Conservation (phyloP, 2,329 filamentous ascomycete genomes). For the Cercospora beticola region DNA sequence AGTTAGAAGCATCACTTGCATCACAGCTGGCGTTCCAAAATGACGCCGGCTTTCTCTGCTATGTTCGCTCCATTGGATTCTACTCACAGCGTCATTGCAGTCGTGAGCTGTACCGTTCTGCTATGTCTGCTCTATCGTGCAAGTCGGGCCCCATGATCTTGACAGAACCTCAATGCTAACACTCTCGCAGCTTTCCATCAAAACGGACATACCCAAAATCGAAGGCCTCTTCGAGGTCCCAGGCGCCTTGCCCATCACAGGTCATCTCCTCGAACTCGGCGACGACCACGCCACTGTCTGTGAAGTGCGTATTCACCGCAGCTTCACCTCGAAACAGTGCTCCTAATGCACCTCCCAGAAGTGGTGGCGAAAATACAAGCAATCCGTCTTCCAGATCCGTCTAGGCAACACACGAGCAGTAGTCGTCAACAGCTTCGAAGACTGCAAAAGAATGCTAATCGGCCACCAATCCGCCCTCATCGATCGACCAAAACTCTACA, state of each 20-base stretch:
- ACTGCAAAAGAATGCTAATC: conserved; percentile 53
- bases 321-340: background rate
- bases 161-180: background rate
- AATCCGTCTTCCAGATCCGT: conserved; percentile 54
- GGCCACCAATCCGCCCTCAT: conserved; percentile 53
- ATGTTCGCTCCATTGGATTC: background rate
- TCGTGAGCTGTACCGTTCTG: background rate
- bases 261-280: conserved; percentile 53
- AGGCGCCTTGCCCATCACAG: conserved; percentile 51
- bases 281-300: conserved; percentile 56
- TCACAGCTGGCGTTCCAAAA: background rate
- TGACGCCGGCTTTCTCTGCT: background rate
- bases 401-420: conserved; percentile 56
- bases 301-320: conserved; percentile 23
- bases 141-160: conserved; percentile 15
- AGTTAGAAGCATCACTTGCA: background rate
- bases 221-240: conserved; percentile 53
- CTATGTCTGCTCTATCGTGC: background rate
- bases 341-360: conserved; percentile 12
- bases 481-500: conserved; percentile 49
- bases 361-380: conserved; percentile 50
- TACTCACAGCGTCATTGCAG: background rate
- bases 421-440: conserved; percentile 55
- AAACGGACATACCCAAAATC: conserved; percentile 34
- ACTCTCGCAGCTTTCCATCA: background rate